Percentiles rank a stretch among this genome's conserved stretches.
Evolutionary conservation across 1,284 basidiomycete genomes (phyloP).

Genomic region (Trichosporon asahii): DNA sequence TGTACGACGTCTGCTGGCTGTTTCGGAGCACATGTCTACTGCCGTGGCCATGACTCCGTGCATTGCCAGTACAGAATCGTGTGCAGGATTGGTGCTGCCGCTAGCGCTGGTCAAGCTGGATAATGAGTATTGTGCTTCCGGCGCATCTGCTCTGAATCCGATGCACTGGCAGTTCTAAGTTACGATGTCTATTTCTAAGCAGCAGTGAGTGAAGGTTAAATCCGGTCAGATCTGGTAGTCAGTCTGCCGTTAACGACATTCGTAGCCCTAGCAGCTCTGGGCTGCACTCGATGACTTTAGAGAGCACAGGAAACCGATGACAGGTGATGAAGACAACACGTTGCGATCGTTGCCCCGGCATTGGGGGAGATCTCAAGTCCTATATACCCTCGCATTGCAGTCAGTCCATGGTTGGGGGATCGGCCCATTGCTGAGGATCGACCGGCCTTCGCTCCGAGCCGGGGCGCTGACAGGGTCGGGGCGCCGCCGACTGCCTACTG

Average conservation of each 20-base stretch:
- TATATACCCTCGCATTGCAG: too few relatives aligned
- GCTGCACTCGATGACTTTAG: not conserved
- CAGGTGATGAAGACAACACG: not conserved
- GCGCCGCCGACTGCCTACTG: not conserved
- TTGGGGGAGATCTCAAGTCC: not conserved
- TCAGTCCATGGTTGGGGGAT: too few relatives aligned
- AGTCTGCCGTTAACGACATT: not conserved
- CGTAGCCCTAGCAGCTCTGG: not conserved
- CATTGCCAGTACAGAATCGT: not conserved
- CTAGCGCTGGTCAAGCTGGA: not conserved
- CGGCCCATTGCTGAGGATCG: not conserved
- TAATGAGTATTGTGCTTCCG: not conserved
- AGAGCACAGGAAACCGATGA: not conserved
- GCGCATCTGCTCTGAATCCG: too few relatives aligned
- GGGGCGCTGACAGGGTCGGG: not conserved
- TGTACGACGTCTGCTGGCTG: not conserved
- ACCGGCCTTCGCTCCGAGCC: too few relatives aligned
- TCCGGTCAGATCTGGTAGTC: not conserved
- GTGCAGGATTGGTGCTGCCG: not conserved
- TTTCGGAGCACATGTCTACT: not conserved
- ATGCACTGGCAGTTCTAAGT: too few relatives aligned
- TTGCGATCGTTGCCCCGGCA: not conserved
- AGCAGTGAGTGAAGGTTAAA: too few relatives aligned
- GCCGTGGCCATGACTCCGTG: not conserved
- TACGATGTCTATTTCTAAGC: too few relatives aligned